phyloP scores from a whole-genome alignment of 345 rosid species.

The Bruguiera gymnorhiza region DNA sequence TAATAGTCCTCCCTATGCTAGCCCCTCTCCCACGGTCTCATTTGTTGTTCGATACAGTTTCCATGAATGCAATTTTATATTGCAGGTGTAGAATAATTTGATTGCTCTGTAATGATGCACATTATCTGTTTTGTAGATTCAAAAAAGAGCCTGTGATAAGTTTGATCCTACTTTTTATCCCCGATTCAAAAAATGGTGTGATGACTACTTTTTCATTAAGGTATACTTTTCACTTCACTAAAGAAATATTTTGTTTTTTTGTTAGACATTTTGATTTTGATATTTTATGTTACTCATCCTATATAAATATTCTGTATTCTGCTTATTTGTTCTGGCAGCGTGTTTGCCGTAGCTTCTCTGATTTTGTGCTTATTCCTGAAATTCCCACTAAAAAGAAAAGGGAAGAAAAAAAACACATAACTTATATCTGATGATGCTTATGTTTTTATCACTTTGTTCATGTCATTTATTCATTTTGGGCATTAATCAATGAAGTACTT shows the following conservation, averaged over 20 bases:
- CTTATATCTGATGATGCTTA: not conserved
- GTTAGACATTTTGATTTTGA: not conserved
- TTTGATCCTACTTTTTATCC: conserved; percentile 86
- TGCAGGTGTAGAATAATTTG: not conserved
- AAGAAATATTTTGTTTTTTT: not conserved
- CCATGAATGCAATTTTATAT: not conserved
- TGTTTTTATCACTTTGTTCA: not conserved
- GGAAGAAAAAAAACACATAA: not conserved
- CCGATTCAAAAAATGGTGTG: conserved; percentile 96
- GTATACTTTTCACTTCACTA: conserved; percentile 24
- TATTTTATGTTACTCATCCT: not conserved
- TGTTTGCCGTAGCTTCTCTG: not conserved
- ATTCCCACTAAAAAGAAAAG: not conserved
- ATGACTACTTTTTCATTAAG: conserved; percentile 89
- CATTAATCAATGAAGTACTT: not conserved
- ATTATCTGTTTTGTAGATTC: conserved; percentile 43
- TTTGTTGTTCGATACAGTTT: not conserved
- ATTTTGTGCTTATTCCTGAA: not conserved
- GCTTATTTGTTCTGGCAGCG: not conserved
- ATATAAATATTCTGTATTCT: conserved; percentile 1
- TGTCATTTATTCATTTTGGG: not conserved
- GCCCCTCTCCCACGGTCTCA: too few relatives aligned
- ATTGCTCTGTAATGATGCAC: too few relatives aligned
- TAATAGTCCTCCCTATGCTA: not conserved
- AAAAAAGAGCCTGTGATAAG: conserved; percentile 81